Evolutionary conservation across 2,329 filamentous ascomycete genomes (phyloP).

Genomic region (Hypoxylon sp.): DNA sequence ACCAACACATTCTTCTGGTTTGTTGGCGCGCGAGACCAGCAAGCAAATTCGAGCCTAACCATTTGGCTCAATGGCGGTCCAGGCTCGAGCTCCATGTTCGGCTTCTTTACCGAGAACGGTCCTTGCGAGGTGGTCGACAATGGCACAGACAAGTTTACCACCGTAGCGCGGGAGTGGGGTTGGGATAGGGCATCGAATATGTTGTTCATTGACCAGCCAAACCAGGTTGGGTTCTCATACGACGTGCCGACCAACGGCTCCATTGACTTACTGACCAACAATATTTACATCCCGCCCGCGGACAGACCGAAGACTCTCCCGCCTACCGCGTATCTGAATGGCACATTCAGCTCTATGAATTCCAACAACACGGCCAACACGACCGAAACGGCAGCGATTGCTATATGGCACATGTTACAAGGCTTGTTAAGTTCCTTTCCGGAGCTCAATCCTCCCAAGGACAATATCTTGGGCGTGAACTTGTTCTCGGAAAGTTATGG

Average conservation of each 20-base stretch:
- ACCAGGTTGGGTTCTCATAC: conserved; percentile 78
- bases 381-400: conserved; percentile 69
- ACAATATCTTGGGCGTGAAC: conserved; percentile 68
- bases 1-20: conserved; percentile 70
- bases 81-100: conserved; percentile 75
- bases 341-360: conserved; percentile 71
- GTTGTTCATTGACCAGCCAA: conserved; percentile 68
- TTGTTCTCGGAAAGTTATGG: conserved; percentile 80
- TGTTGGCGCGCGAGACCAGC: conserved; percentile 60
- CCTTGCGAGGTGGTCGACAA: conserved; percentile 51
- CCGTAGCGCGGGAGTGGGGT: conserved; percentile 72
- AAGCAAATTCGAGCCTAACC: conserved; percentile 60
- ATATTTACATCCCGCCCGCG: conserved; percentile 56
- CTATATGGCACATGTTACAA: conserved; percentile 77
- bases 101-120: conserved; percentile 65
- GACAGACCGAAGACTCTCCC: conserved; percentile 49
- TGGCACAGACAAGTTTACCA: conserved; percentile 66
- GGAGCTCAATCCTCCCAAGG: conserved; percentile 66
- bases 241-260: conserved; percentile 70
- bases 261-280: conserved; percentile 62
- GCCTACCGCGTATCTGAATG: conserved; percentile 50
- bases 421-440: conserved; percentile 72
- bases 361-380: conserved; percentile 67
- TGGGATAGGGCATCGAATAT: conserved; percentile 74
- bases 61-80: conserved; percentile 80